Evolutionary conservation across 108 stramenopile genomes (phyloP).

Genomic region (Conticribra guillardii): DNA sequence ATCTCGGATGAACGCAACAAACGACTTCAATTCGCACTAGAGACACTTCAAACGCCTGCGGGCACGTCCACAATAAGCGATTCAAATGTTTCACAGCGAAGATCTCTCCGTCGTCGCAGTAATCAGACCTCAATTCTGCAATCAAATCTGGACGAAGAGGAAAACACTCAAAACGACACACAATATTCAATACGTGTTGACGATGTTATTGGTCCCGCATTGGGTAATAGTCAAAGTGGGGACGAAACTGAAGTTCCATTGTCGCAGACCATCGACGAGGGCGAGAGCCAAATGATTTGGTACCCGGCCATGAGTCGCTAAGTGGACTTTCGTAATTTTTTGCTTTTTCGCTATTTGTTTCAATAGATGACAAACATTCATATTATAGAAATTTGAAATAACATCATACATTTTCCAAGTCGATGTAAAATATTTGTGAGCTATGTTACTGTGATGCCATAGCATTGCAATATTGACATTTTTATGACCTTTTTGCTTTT

Average conservation of each 20-base stretch:
- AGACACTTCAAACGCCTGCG: conserved; percentile 17
- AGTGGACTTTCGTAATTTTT: neutral
- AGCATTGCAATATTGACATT: too few relatives aligned
- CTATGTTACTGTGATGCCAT: too few relatives aligned
- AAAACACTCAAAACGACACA: too few relatives aligned
- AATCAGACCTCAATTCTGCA: conserved; percentile 9
- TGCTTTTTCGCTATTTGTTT: neutral
- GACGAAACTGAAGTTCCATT: conserved; percentile 18
- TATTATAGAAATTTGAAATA: too few relatives aligned
- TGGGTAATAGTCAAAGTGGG: conserved; percentile 4
- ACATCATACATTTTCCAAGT: too few relatives aligned
- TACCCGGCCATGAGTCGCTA: conserved; percentile 17
- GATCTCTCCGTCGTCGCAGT: conserved; percentile 20
- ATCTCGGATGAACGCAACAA: conserved; percentile 8
- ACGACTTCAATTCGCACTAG: conserved; percentile 22
- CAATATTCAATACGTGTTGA: neutral
- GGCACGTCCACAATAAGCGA: neutral
- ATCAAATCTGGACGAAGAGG: neutral
- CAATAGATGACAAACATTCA: too few relatives aligned
- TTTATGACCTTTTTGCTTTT: conserved; percentile 32
- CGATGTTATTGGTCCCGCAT: neutral
- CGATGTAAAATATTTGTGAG: neutral
- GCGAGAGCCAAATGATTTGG: conserved; percentile 47
- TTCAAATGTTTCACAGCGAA: neutral
- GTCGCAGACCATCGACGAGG: conserved; percentile 30